Percentiles rank a stretch among this genome's conserved stretches.
Conservation (phyloP, 1,284 basidiomycete species). For the Cryptococcus sp. region DNA sequence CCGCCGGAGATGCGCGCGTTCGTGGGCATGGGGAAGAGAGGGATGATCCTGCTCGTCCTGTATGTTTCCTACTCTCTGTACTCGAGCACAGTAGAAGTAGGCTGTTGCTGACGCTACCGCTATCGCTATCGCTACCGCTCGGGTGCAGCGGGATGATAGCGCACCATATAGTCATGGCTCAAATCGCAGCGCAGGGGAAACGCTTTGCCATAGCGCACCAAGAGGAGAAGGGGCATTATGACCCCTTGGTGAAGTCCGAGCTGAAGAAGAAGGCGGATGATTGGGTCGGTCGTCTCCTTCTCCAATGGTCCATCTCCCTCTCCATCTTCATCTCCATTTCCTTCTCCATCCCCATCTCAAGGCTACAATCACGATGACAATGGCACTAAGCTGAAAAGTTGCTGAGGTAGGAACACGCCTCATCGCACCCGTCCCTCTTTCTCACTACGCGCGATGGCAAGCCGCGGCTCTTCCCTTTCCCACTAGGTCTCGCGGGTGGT, state of each 20-base stretch:
- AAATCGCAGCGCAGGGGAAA: slow-evolving; percentile 7
- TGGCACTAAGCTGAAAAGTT: background rate
- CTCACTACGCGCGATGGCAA: slow-evolving; percentile 41
- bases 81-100: too few relatives aligned
- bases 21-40: slow-evolving; percentile 28
- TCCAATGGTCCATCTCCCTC: background rate
- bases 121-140: too few relatives aligned
- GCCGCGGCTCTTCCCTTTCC: slow-evolving; percentile 42
- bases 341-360: background rate
- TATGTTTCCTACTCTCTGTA: slow-evolving; percentile 3
- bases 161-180: slow-evolving; percentile 20
- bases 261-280: slow-evolving; percentile 23
- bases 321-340: too few relatives aligned
- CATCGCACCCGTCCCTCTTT: slow-evolving; percentile 37
- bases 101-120: background rate
- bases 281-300: slow-evolving; percentile 27
- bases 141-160: slow-evolving; percentile 13
- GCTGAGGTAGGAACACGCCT: slow-evolving; percentile 19
- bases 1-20: slow-evolving; percentile 18
- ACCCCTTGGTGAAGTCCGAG: slow-evolving; percentile 18
- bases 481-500: slow-evolving; percentile 39
- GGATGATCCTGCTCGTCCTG: slow-evolving; percentile 31
- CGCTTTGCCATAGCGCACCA: slow-evolving; percentile 5
- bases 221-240: slow-evolving; percentile 8
- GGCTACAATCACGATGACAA: background rate